phyloP scores from a whole-genome alignment of 2,329 filamentous ascomycete genomes.

The Monilinia aucupariae region DNA sequence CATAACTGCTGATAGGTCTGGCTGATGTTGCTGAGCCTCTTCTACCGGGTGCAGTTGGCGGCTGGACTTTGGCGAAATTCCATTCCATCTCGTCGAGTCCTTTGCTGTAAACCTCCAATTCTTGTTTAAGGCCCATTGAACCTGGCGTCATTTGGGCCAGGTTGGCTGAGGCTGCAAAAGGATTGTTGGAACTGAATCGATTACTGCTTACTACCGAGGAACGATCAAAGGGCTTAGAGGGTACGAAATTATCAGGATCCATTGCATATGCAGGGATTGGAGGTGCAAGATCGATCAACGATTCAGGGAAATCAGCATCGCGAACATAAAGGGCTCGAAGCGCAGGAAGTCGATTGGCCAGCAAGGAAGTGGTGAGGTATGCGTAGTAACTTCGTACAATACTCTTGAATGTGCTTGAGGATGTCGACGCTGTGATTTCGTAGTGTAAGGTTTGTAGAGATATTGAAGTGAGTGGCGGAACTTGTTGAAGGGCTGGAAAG shows the following conservation, averaged over 20 bases:
- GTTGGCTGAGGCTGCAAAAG: constrained; percentile 26
- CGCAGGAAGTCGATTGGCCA: constrained; percentile 67
- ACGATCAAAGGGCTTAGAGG: constrained; percentile 27
- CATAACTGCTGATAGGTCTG: constrained; percentile 41
- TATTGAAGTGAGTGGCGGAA: constrained; percentile 61
- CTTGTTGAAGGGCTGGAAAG: constrained; percentile 47
- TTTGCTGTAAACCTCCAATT: constrained; percentile 59
- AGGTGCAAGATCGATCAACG: constrained; percentile 62
- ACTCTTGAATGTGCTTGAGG: constrained; percentile 51
- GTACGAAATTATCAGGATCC: constrained; percentile 33
- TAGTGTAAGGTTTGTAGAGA: constrained; percentile 71
- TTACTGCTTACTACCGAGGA: constrained; percentile 27
- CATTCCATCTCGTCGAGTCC: constrained; percentile 62
- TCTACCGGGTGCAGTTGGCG: constrained; percentile 37
- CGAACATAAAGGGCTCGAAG: constrained; percentile 78
- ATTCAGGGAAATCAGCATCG: constrained; percentile 76
- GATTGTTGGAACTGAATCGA: constrained; percentile 35
- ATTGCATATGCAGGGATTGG: constrained; percentile 50
- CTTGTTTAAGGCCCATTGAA: constrained; percentile 45
- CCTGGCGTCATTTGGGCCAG: neutral
- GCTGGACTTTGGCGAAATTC: constrained; percentile 59
- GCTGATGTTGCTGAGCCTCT: constrained; percentile 36
- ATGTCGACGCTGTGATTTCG: constrained; percentile 64
- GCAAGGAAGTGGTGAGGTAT: constrained; percentile 78
- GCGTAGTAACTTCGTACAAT: constrained; percentile 66